Base-by-base conservation (phyloP, 2,329 filamentous ascomycete species). In the Venturia nashicola region DNA sequence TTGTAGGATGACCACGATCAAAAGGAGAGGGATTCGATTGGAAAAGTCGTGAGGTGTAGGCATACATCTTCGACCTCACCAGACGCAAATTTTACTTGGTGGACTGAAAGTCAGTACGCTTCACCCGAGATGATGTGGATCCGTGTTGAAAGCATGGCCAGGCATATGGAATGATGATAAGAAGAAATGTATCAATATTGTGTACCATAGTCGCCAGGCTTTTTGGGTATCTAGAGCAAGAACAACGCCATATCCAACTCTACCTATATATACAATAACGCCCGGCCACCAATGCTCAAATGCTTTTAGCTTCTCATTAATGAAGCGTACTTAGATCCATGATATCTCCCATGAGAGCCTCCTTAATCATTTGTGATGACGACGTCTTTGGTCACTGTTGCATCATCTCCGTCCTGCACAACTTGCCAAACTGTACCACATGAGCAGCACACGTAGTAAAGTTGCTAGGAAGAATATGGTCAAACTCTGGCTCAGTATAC, bases 351-450 rank as follows among this genome's bases (percentile, higher is more conserved):
- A 34, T 36, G 23, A 3, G 14, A 27, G 14, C 51, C n/a, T 27
- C 5, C 6, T 36, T 20, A 57, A 57, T 57, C 51, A 18, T 57
- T 34, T n/a, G 14, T 57, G 27, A 57, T 57, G 14, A 57, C 12
- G 7, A 12, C 14, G 32, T 57, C 46, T 46, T 59, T 67, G 11
- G 40, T 42, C 12, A 42, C 40, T 42, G 40, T 42, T 12, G 8
- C 40, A 42, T 42, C 40, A 42, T 42, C 40, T 1, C 40, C 51
- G 16, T 36, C 23, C 68, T 12, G 11, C 12, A 57, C 51, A 18
- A 36, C 16, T 55, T 76, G 72, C 74, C 91, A 96, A 71, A 96
- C 94, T 74, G 93, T 86, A 77, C 91, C 91, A 77, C 94, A 99
- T 66, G 87, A 85, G 80, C 90, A 94, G 82, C 94, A 99, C 64